Evolutionary conservation across 805 yeast genomes (phyloP).

Genomic region (Lachancea sp.): DNA sequence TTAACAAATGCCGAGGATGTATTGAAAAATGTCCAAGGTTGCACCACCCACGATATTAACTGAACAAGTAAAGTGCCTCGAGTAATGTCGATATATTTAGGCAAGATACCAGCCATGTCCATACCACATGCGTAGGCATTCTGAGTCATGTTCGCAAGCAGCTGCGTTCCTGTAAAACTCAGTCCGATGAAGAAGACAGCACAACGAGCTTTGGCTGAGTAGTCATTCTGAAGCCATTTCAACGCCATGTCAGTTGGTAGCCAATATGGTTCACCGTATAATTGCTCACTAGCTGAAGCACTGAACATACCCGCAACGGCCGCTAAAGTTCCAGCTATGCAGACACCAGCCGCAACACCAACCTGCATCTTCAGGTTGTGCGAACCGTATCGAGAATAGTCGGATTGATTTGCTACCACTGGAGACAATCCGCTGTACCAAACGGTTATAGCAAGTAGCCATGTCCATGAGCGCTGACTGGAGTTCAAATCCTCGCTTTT

Average conservation of each 20-base stretch:
- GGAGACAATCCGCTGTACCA: constrained; percentile 39
- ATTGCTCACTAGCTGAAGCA: constrained; percentile 32
- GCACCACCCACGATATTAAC: constrained; percentile 34
- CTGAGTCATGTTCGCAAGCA: constrained; percentile 34
- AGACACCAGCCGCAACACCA: constrained; percentile 32
- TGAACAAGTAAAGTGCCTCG: constrained; percentile 36
- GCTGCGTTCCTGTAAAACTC: constrained; percentile 33
- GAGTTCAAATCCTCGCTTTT: constrained; percentile 22
- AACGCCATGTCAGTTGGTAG: constrained; percentile 35
- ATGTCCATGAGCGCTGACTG: constrained; percentile 35
- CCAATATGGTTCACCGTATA: constrained; percentile 36
- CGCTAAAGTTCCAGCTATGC: constrained; percentile 35
- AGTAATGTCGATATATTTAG: constrained; percentile 31
- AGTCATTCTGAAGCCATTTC: constrained; percentile 36
- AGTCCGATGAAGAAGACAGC: constrained; percentile 38
- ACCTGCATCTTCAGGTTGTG: constrained; percentile 23
- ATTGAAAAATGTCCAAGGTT: constrained; percentile 38
- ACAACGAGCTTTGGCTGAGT: constrained; percentile 34
- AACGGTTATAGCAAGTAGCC: constrained; percentile 36
- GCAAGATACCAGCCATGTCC: constrained; percentile 34
- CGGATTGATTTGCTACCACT: constrained; percentile 37
- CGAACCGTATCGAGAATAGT: constrained; percentile 37
- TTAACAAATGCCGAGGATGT: constrained; percentile 33
- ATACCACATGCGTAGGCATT: constrained; percentile 39
- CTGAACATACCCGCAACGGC: constrained; percentile 39